Conservation (phyloP, 306 rosid species). For the Notholithocarpus densiflorus region DNA sequence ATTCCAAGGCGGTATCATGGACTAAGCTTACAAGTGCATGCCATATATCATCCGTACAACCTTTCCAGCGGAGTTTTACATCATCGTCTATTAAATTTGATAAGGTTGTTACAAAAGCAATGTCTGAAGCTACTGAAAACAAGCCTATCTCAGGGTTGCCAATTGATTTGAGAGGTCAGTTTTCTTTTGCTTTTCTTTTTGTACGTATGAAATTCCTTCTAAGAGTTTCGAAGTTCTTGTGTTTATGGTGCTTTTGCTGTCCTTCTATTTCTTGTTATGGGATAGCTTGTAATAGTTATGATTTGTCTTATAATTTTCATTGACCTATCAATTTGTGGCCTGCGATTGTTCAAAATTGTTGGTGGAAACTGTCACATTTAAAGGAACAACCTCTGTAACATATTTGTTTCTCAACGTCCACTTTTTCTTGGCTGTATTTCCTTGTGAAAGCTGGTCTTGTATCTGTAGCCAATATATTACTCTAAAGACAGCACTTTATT, state of each 20-base stretch:
- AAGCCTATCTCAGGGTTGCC: constrained; percentile 67
- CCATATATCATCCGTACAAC: constrained; percentile 48
- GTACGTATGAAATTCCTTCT: background rate
- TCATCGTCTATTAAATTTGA: constrained; percentile 35
- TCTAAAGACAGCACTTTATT: background rate
- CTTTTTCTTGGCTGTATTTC: background rate
- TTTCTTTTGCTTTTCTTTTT: background rate
- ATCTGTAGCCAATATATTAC: background rate
- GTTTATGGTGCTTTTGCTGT: background rate
- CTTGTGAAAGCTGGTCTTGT: background rate
- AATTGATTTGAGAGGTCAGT: constrained; percentile 72
- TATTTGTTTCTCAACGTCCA: background rate
- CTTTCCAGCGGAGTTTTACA: constrained; percentile 35
- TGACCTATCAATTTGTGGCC: background rate
- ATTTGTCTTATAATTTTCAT: background rate
- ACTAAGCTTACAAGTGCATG: constrained; percentile 56
- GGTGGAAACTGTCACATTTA: background rate
- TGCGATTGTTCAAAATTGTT: background rate
- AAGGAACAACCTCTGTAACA: background rate
- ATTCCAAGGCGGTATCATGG: constrained; percentile 39
- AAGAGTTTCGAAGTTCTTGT: background rate
- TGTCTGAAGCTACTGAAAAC: constrained; percentile 49
- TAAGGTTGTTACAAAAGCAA: constrained; percentile 55
- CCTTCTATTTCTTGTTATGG: background rate
- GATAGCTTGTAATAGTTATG: background rate